A percentile compares a stretch with the other conserved stretches of the same genome.
Evolutionary conservation across 2,329 filamentous ascomycete species (phyloP).

Genomic region (Colletotrichum incanum): DNA sequence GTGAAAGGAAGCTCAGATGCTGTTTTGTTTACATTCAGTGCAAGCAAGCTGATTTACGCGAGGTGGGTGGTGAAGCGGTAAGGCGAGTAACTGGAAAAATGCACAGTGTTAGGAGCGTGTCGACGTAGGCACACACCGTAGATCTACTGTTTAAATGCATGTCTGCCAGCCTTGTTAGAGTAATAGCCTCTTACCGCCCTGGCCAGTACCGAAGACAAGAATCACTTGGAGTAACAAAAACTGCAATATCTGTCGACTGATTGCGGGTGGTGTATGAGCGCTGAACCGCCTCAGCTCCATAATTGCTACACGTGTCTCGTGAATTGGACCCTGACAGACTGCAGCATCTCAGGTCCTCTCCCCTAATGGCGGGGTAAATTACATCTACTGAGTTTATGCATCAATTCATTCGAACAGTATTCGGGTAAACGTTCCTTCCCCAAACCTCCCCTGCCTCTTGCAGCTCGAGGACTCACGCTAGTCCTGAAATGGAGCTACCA

Average conservation of each 20-base stretch:
- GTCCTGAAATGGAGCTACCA: conserved; percentile 44
- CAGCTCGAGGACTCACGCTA: conserved; percentile 33
- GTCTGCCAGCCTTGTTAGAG: neutral
- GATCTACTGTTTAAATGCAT: neutral
- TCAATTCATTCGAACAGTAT: neutral
- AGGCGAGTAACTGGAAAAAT: neutral
- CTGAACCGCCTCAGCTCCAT: neutral
- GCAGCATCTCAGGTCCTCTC: neutral
- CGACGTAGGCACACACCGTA: conserved; percentile 7
- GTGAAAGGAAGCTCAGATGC: neutral
- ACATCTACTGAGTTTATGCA: conserved; percentile 6
- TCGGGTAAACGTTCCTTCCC: conserved; percentile 11
- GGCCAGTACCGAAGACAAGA: neutral
- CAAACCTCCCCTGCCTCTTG: conserved; percentile 25
- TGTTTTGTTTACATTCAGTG: conserved; percentile 16
- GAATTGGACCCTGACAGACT: conserved; percentile 16
- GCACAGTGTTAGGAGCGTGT: neutral
- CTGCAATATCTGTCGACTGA: neutral
- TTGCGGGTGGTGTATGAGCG: no score
- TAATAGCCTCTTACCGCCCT: neutral
- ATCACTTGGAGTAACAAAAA: neutral
- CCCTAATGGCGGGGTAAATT: conserved; percentile 30
- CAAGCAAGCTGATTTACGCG: neutral
- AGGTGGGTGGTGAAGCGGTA: neutral
- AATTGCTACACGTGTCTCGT: conserved; percentile 22